Evolutionary conservation across 108 stramenopile species (phyloP), one percentile per base, ranked within the genome.

Genomic region (Conticribra guillardii): DNA sequence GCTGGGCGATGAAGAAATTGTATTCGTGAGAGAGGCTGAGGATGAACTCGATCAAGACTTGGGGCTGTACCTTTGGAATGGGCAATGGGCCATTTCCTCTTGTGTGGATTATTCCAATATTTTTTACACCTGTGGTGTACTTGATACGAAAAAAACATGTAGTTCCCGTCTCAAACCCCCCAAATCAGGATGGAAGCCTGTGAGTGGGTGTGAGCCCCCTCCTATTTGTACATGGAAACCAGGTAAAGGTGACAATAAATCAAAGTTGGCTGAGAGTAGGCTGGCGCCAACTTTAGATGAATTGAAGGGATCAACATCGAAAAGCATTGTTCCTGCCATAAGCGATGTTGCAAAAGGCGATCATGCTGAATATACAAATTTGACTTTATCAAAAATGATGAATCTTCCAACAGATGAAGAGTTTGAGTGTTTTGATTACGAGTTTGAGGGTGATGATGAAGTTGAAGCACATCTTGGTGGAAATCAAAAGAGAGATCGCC

Each of bases 21-120:
- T 63, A 27, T 63, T 63, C 47, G 61, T 63, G 22, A 63, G 47
- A 26, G 61, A 63, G 27, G 61, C 61, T 15, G 61, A 63, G 16
- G 61, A 37, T 15, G 60, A 60, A 44, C 4, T 22, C 22, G 2
- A 19, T 29, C 15, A n/a, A 8, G 61, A 63, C 17, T 47, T 27
- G 19, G 61, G 61, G 27, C 29, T 63, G 17, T 50, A 50, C 27
- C 47, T 47, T 29, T 29, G 11, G 23, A 17, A 18, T 3, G 27
- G 34, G 3, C 17, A 4, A 28, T 63, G 61, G 61, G 27, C 24
- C n/a, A 63, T 63, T 26, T 27, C 61, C 3, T 45, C 60, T 21
- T 60, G 60, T 60, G 41, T 45, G 18, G 60, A 60, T 21, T 24
- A 60, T 37, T 63, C 61, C 45, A 63, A 50, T 16, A 49, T 47